A percentile compares a stretch with the other conserved stretches of the same genome.
These are phyloP conservation scores for Cyberlindnera suaveolens DNA, from an alignment of 805 yeast species.

Conservation along the genomic window DNA sequence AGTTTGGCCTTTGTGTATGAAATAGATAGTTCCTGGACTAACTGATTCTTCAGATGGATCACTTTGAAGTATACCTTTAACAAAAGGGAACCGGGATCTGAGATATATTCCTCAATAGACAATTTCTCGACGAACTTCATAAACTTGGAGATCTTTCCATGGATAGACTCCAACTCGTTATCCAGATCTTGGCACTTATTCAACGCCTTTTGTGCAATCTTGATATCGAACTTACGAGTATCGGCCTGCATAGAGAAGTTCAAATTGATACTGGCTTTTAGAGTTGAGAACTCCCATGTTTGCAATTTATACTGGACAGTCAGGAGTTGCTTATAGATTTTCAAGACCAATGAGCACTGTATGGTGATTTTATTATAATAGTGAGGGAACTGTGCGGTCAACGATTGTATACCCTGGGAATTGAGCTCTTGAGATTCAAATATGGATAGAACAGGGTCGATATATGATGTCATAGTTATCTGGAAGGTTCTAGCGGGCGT, in stretches of 20 bases:
- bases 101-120: constrained; percentile 17
- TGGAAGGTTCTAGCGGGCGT: neutral
- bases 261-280: constrained; percentile 23
- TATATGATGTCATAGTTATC: constrained; percentile 2
- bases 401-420: constrained; percentile 6
- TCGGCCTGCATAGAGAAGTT: constrained; percentile 17
- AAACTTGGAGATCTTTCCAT: constrained; percentile 41
- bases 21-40: constrained; percentile 48
- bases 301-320: constrained; percentile 23
- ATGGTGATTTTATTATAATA: constrained; percentile 15
- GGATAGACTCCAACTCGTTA: constrained; percentile 39
- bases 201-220: constrained; percentile 49
- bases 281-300: constrained; percentile 28
- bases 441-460: constrained; percentile 16
- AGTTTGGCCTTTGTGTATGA: constrained; percentile 62
- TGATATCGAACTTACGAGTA: constrained; percentile 40
- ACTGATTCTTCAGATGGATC: constrained; percentile 42
- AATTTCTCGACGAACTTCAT: constrained; percentile 29
- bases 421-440: constrained; percentile 3
- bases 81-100: constrained; percentile 20
- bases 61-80: constrained; percentile 26
- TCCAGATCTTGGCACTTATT: constrained; percentile 40
- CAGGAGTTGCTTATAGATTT: constrained; percentile 23
- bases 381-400: constrained; percentile 9
- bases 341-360: constrained; percentile 23